Conservation (phyloP, 2,329 filamentous ascomycete species). For the Aspergillus latus region DNA sequence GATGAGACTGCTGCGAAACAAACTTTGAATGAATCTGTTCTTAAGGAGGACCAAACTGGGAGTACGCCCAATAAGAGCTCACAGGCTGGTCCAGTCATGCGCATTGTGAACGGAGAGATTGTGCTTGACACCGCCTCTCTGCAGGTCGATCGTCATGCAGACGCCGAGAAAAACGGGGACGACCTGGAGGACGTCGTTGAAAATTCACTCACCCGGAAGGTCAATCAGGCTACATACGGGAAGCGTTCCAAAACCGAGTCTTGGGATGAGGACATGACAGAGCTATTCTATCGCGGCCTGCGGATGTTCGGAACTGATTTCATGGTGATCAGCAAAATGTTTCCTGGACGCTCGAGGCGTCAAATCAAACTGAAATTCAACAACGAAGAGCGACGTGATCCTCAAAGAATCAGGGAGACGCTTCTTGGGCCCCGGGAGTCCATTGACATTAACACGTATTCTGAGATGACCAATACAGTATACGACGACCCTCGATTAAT, state of each 20-base stretch:
- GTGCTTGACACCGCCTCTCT: slow-evolving; percentile 54
- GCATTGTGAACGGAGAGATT: slow-evolving; percentile 59
- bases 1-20: slow-evolving; percentile 28
- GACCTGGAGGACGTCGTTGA: slow-evolving; percentile 48
- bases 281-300: slow-evolving; percentile 62
- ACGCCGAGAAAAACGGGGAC: slow-evolving; percentile 50
- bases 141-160: slow-evolving; percentile 56
- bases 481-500: slow-evolving; percentile 44
- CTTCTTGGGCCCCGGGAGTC: slow-evolving; percentile 48
- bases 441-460: slow-evolving; percentile 47
- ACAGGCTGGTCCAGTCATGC: slow-evolving; percentile 48
- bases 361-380: slow-evolving; percentile 65
- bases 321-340: slow-evolving; percentile 62
- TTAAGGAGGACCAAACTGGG: slow-evolving; percentile 22
- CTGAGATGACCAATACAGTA: slow-evolving; percentile 47
- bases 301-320: slow-evolving; percentile 66
- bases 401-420: slow-evolving; percentile 53
- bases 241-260: slow-evolving; percentile 53
- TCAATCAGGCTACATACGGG: slow-evolving; percentile 49
- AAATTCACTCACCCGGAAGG: slow-evolving; percentile 47
- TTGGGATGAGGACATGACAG: slow-evolving; percentile 60
- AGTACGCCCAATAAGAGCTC: slow-evolving; percentile 24
- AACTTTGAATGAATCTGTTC: slow-evolving; percentile 25
- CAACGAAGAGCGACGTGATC: slow-evolving; percentile 59
- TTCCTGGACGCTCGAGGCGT: slow-evolving; percentile 58